These are phyloP conservation scores for Floccularia luteovirens DNA, from an alignment of 768 basidiomycete species.

Conservation along the genomic window DNA sequence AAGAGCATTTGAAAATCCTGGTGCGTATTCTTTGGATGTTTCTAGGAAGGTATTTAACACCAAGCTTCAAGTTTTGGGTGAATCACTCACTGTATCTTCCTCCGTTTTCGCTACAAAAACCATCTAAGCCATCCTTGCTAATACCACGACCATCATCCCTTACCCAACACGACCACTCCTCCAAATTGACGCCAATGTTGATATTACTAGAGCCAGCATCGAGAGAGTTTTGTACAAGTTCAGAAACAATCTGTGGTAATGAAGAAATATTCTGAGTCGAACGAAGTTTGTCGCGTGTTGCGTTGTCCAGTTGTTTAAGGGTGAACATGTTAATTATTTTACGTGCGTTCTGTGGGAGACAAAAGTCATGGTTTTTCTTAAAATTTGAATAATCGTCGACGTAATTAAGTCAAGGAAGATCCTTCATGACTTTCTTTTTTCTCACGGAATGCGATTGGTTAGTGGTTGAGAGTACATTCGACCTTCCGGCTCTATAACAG, in stretches of 20 bases:
- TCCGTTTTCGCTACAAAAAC: conserved; percentile 43
- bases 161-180: conserved; percentile 80
- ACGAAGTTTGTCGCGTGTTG: conserved; percentile 67
- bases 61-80: neutral
- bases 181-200: conserved; percentile 65
- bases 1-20: conserved; percentile 38
- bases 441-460: no score
- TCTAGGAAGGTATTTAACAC: conserved; percentile 27
- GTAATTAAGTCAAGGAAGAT: no score
- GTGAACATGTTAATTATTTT: no score
- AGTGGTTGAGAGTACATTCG: no score
- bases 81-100: conserved; percentile 66
- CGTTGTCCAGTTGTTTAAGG: conserved; percentile 43
- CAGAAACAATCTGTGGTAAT: conserved; percentile 69
- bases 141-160: conserved; percentile 84
- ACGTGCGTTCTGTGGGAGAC: no score
- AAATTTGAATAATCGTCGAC: no score
- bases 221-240: conserved; percentile 85
- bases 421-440: no score
- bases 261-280: conserved; percentile 84
- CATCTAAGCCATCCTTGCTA: conserved; percentile 43
- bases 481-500: no score
- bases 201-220: conserved; percentile 71
- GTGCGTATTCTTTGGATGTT: conserved; percentile 64
- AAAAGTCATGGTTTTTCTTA: no score